Evolutionary conservation across 768 basidiomycete species (phyloP).

Genomic region (Leucocoprinus birnbaumii): DNA sequence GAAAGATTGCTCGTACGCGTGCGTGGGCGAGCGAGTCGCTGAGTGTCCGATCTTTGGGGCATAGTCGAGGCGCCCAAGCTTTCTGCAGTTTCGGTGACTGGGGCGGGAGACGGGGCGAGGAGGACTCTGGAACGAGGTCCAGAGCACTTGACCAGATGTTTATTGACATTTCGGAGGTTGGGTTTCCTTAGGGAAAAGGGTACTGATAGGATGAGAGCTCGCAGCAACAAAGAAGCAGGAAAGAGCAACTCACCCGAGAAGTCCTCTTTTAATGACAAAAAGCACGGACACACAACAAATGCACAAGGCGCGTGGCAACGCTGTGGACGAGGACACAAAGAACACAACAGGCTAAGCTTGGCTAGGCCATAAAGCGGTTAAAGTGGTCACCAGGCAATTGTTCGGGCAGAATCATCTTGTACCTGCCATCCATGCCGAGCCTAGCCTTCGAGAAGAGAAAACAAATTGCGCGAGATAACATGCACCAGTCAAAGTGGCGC

Average conservation of each 20-base stretch:
- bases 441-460: neutral
- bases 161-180: neutral
- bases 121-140: neutral
- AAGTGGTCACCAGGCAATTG: neutral
- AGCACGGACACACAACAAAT: neutral
- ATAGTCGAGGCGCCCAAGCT: neutral
- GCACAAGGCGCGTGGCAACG: slow-evolving; percentile 1
- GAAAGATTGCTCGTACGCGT: slow-evolving; percentile 6
- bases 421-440: neutral
- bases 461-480: too few relatives aligned
- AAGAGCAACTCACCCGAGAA: neutral
- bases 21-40: slow-evolving; percentile 1
- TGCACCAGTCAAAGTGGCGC: neutral
- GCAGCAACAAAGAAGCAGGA: neutral
- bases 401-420: neutral
- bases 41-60: neutral
- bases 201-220: neutral
- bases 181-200: neutral
- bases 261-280: neutral
- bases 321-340: neutral
- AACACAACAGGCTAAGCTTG: neutral
- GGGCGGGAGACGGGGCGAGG: slow-evolving; percentile 1
- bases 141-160: slow-evolving; percentile 9
- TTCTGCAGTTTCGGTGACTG: slow-evolving; percentile 4
- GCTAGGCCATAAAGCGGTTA: neutral